Base-by-base conservation (phyloP, 148 eudicot species). In the Limonium bicolor region DNA sequence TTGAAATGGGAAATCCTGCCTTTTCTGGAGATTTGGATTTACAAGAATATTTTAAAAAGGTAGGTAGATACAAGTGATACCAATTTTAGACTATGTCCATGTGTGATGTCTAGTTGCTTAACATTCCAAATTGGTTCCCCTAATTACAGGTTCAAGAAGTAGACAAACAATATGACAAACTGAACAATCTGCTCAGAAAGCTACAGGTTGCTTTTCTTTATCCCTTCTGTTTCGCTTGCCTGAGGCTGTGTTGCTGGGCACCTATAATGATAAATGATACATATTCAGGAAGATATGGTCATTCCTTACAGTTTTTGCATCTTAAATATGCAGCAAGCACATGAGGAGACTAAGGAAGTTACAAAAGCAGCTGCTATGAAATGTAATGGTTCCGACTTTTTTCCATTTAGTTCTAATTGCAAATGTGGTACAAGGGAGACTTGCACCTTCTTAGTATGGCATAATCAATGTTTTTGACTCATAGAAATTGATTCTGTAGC, bases 331-430 rank as follows among this genome's bases (percentile, higher is more conserved):
- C 71, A 92, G 99, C 77, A 67, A 69, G 95, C 95, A 10, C 95
- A 92, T 37, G 94, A 85, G 64, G 99, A 92, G 66, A 78, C 99
- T 15, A 92, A 68, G 51, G 66, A 82, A 55, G 80, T 92, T 29
- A 92, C 95, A 6, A 92, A 81, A 60, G 99, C 95, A 54, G 60
- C 78, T 52, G 70, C 94, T 46, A 85, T 92, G 99, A 85, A 92
- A 73, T 78, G 99, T 85, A 65, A 50, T 25, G 10, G 36, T 51
- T 41, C 20, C 2, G n/a, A 20, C 21, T 30, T 27, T 26, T 45
- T 50, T n/a, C 13, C 25, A n/a, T n/a, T n/a, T n/a, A n/a, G n/a
- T n/a, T n/a, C n/a, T n/a, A n/a, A n/a, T n/a, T n/a, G n/a, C n/a
- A n/a, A n/a, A n/a, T n/a, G n/a, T n/a, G n/a, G n/a, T n/a, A n/a